Evolutionary conservation across 2,329 filamentous ascomycete species (phyloP), one percentile per base, ranked within the genome.

Genomic region (Niveomyces coronatus): DNA sequence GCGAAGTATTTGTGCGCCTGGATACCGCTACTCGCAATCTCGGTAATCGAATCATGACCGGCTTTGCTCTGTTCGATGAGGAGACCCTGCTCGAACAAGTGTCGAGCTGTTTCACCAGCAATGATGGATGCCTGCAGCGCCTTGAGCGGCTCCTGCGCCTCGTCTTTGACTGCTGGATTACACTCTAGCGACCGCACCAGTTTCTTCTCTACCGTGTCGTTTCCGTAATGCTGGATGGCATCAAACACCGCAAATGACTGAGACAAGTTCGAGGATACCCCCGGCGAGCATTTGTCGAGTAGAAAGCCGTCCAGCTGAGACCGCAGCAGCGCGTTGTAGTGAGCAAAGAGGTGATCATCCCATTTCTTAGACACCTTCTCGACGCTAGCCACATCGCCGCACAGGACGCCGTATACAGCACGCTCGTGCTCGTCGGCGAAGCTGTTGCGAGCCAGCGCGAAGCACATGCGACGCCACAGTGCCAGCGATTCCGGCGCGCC

Each of bases 331-430:
- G 84, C 79, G 53, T 93, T 95, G 65, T 91, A 91, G 55, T 88
- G 79, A 24, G 82, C 79, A 57, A 91, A 94, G 14, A 95, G 69
- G 49, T 81, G 77, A 52, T 96, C 89, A 48, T 94, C 85, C 81
- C 87, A 93, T 16, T 71, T 77, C 35, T 74, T 70, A 54, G 85
- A 87, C 27, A 89, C 77, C 46, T 76, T 75, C 52, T 85, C 78
- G 9, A 93, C 85, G 36, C 82, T 84, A 26, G 74, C 64, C 35
- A 87, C 71, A 53, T 95, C 86, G 35, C 91, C 91, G 29, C 83
- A 82, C n/a, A 98, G 69, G 10, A 95, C 63, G 19, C 86, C 89
- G 54, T 94, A 95, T 0, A 94, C 86, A 14, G 89, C 91, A 39
- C 79, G 76, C 61, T 98, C 87, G 51, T 87, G 89, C 36, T 82